These are phyloP conservation scores for Pulveroboletus sp. DNA, from an alignment of 1,284 basidiomycete genomes.

Conservation along the genomic window DNA sequence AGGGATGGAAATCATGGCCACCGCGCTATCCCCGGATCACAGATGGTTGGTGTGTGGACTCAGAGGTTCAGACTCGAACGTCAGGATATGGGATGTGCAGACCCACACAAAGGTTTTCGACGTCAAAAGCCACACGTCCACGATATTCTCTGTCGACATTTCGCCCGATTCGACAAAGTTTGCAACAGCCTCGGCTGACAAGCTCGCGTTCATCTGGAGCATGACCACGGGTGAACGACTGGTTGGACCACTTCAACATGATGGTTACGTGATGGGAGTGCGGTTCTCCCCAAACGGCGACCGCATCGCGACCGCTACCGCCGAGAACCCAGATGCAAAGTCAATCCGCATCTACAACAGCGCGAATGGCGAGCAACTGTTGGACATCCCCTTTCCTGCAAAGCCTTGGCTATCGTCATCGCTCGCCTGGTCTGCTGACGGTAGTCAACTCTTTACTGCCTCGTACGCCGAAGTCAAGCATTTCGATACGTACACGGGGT, in stretches of 20 bases:
- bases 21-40: constrained; percentile 6
- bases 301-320: constrained; percentile 4
- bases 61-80: no score
- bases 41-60: constrained; percentile 14
- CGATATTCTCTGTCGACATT: not conserved
- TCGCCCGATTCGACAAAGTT: constrained; percentile 3
- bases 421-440: constrained; percentile 1
- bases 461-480: not conserved
- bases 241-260: not conserved
- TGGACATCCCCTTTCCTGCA: not conserved
- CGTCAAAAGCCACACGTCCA: not conserved
- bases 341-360: constrained; percentile 1
- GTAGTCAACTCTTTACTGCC: not conserved
- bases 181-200: not conserved
- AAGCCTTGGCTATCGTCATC: not conserved
- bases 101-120: not conserved
- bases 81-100: constrained; percentile 4
- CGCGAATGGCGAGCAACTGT: not conserved
- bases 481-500: constrained; percentile 2
- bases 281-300: not conserved
- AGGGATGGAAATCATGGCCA: not conserved
- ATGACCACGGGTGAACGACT: not conserved
- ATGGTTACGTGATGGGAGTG: not conserved
- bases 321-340: not conserved
- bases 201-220: not conserved